Evolutionary conservation across 176 grass and related monocot species (phyloP).

Genomic region (Eleusine coracana): DNA sequence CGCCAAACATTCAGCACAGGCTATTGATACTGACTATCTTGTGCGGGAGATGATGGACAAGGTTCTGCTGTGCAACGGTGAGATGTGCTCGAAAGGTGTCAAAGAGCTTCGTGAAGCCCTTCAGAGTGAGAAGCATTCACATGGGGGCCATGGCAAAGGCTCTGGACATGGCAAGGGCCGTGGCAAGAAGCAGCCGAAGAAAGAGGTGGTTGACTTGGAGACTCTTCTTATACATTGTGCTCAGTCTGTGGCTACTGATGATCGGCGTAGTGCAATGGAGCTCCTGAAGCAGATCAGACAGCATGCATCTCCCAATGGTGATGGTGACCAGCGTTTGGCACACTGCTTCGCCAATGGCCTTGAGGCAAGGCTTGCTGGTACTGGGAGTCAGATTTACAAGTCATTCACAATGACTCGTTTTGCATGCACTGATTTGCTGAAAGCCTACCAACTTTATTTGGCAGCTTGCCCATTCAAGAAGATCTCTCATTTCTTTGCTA

Average conservation of each 20-base stretch:
- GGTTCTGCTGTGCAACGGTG: constrained; percentile 74
- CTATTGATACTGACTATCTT: constrained; percentile 61
- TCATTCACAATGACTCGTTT: constrained; percentile 45
- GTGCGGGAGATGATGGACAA: constrained; percentile 86
- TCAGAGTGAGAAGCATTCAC: constrained; percentile 54
- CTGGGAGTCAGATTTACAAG: constrained; percentile 83
- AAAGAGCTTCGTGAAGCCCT: constrained; percentile 66
- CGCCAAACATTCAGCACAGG: constrained; percentile 72
- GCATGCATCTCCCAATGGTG: constrained; percentile 59
- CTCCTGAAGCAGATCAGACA: constrained; percentile 92
- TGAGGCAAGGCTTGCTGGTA: constrained; percentile 88
- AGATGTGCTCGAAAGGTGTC: constrained; percentile 63
- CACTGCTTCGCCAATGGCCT: constrained; percentile 88
- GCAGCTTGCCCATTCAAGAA: constrained; percentile 93
- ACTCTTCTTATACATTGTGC: constrained; percentile 91
- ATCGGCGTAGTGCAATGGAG: constrained; percentile 62
- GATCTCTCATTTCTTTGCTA: constrained; percentile 90
- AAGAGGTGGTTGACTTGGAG: constrained; percentile 79
- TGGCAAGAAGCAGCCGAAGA: constrained; percentile 75
- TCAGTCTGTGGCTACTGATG: constrained; percentile 78
- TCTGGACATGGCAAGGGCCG: constrained; percentile 65
- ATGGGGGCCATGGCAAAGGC: constrained; percentile 53
- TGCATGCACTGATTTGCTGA: constrained; percentile 74
- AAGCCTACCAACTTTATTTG: constrained; percentile 85
- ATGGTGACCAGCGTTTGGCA: constrained; percentile 80